Percentiles rank a stretch among this genome's conserved stretches.
phyloP scores from a whole-genome alignment of 805 yeast genomes.

The Kregervanrija delftensis region DNA sequence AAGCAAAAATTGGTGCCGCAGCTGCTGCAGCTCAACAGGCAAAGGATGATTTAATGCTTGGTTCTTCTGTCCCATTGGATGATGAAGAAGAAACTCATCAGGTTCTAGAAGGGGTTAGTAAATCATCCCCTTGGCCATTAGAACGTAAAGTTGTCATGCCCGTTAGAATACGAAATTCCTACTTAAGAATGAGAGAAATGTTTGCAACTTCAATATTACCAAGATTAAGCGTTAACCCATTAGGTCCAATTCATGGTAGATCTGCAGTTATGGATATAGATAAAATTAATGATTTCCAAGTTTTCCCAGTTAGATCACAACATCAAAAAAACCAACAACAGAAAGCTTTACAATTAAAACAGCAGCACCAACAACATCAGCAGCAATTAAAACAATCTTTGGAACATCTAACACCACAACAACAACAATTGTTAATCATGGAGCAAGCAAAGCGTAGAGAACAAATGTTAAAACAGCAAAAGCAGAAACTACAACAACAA shows the following conservation, averaged over 20 bases:
- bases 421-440: constrained; percentile 5
- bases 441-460: constrained; percentile 13
- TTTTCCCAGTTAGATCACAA: constrained; percentile 47
- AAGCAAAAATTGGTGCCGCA: constrained; percentile 79
- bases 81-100: constrained; percentile 92
- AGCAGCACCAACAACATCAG: constrained; percentile 9
- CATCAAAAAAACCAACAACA: constrained; percentile 23
- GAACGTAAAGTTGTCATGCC: constrained; percentile 72
- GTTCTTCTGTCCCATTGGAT: constrained; percentile 45
- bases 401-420: constrained; percentile 1
- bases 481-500: constrained; percentile 6
- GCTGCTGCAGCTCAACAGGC: constrained; percentile 76
- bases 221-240: constrained; percentile 48
- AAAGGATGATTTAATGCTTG: constrained; percentile 55
- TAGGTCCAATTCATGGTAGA: constrained; percentile 76
- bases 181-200: constrained; percentile 87
- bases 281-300: constrained; percentile 53
- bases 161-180: constrained; percentile 59
- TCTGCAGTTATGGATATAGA: constrained; percentile 71
- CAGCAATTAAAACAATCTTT: constrained; percentile 2
- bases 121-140: constrained; percentile 76
- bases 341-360: constrained; percentile 11
- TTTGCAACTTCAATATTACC: constrained; percentile 80
- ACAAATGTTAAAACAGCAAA: constrained; percentile 18
- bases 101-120: constrained; percentile 81